A percentile compares a stretch with the other conserved stretches of the same genome.
Evolutionary conservation across 164 flowering plant species (phyloP).

Genomic region (Chimonanthus salicifolius): DNA sequence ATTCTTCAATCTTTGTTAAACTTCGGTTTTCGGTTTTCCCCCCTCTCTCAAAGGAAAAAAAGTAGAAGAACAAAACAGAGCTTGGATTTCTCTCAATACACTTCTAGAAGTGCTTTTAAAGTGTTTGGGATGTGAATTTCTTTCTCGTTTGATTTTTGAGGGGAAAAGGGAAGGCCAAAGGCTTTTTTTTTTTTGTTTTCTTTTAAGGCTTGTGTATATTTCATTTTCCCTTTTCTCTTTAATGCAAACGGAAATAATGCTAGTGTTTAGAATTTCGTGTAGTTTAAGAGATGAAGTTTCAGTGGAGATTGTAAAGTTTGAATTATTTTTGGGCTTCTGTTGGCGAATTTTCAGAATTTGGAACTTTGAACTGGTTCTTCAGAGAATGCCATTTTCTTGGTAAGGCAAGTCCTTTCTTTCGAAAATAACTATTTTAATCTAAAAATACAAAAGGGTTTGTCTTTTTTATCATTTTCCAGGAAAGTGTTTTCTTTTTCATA

Average conservation of each 20-base stretch:
- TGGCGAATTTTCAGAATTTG: neutral
- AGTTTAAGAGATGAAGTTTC: neutral
- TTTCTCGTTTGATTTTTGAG: neutral
- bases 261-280: neutral
- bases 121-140: neutral
- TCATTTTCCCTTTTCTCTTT: no score
- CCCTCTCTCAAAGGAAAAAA: neutral
- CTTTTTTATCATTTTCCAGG: neutral
- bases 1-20: no score
- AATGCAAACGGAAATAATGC: neutral
- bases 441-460: neutral
- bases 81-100: neutral
- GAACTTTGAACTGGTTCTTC: neutral
- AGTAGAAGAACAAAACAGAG: no score
- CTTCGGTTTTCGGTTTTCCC: no score
- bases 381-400: neutral
- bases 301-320: neutral
- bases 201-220: no score
- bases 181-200: no score
- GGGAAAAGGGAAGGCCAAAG: neutral
- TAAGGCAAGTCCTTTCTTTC: neutral
- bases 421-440: neutral
- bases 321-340: neutral
- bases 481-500: neutral
- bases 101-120: neutral